A percentile compares a stretch with the other conserved stretches of the same genome.
Conservation (phyloP, 768 basidiomycete species). For the Agrocybe praecox region DNA sequence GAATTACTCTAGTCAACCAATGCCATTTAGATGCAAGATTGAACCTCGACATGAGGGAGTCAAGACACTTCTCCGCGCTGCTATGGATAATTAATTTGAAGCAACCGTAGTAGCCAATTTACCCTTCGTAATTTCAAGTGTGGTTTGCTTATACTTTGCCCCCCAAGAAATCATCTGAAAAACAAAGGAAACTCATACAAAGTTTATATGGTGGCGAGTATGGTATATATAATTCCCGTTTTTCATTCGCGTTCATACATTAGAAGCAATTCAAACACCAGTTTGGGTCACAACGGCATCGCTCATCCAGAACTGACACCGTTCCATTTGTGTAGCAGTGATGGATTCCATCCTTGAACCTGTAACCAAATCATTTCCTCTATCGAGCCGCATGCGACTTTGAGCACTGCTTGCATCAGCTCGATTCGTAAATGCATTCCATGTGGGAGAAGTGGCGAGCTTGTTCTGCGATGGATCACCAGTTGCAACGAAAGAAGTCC, state of each 20-base stretch:
- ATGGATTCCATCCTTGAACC: constrained; percentile 30
- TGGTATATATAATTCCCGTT: no score
- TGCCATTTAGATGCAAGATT: constrained; percentile 30
- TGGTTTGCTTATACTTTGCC: no score
- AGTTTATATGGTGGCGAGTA: no score
- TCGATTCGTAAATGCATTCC: constrained; percentile 22
- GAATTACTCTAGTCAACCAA: constrained; percentile 19
- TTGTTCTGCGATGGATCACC: constrained; percentile 28
- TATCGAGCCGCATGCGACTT: constrained; percentile 25
- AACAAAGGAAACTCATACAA: no score
- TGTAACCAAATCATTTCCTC: constrained; percentile 25
- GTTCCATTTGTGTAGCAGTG: constrained; percentile 28
- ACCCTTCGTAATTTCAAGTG: no score
- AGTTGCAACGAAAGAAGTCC: constrained; percentile 42
- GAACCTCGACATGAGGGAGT: constrained; percentile 27
- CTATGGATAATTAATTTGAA: neutral
- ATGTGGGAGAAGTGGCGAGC: constrained; percentile 23
- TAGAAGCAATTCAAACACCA: constrained; percentile 20
- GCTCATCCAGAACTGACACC: constrained; percentile 47
- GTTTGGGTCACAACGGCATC: constrained; percentile 34
- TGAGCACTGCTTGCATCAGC: neutral
- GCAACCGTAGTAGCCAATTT: no score
- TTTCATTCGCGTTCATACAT: no score
- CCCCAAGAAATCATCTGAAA: no score
- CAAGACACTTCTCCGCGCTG: constrained; percentile 19